Conservation (phyloP, 2,329 filamentous ascomycete species). For the Diaporthe ampelina region DNA sequence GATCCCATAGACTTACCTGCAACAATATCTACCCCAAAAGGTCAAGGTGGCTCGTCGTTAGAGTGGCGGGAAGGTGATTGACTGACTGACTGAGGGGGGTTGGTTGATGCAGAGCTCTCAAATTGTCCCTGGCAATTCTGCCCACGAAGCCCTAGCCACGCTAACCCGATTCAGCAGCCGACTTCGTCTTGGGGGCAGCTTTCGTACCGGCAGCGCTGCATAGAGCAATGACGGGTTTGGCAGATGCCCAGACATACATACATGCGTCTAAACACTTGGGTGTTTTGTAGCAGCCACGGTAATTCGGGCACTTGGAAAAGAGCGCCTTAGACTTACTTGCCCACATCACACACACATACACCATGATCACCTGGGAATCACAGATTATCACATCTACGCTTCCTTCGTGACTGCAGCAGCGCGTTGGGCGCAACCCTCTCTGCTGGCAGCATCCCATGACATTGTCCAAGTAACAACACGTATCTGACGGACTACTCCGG, state of each 20-base stretch:
- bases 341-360: neutral
- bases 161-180: constrained; percentile 59
- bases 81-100: constrained; percentile 26
- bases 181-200: neutral
- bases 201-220: neutral
- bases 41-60: constrained; percentile 29
- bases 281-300: constrained; percentile 22
- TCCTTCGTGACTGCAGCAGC: neutral
- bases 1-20: constrained; percentile 35
- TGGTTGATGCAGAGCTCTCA: constrained; percentile 40
- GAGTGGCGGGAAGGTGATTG: constrained; percentile 36
- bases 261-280: neutral
- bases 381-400: neutral
- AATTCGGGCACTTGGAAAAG: neutral
- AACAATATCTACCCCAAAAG: constrained; percentile 32
- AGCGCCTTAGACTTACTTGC: neutral
- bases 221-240: neutral
- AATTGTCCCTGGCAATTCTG: constrained; percentile 43
- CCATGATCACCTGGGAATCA: neutral
- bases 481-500: neutral
- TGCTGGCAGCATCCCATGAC: neutral
- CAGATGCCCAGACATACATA: neutral
- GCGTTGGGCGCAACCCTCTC: neutral
- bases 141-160: constrained; percentile 40
- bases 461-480: neutral